Conservation (phyloP, 1,139 yeast genomes). For the Yamadazyma taylorii region DNA sequence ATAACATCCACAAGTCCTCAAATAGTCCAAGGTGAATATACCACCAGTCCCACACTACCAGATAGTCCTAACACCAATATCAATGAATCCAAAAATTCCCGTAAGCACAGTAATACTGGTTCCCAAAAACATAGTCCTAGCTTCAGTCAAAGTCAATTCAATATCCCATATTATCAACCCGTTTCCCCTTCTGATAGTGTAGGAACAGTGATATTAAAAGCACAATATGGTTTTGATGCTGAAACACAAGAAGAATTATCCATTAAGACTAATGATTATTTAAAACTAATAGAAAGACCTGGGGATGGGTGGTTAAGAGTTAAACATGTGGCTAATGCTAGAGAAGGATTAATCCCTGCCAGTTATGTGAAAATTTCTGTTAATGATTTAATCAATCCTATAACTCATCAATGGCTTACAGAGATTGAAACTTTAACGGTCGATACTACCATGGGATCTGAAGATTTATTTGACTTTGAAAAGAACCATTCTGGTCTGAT, state of each 20-base stretch:
- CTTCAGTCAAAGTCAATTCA: background rate
- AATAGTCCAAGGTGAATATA: background rate
- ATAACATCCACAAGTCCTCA: background rate
- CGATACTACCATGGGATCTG: conserved; percentile 7
- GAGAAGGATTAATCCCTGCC: conserved; percentile 44
- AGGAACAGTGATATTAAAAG: background rate
- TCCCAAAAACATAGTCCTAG: background rate
- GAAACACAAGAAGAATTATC: conserved; percentile 36
- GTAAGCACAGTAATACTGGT: no score
- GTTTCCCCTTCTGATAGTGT: background rate
- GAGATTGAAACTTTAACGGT: conserved; percentile 10
- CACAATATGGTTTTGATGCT: conserved; percentile 34
- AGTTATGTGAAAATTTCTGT: conserved; percentile 44
- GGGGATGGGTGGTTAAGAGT: conserved; percentile 48
- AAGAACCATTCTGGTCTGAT: conserved; percentile 1
- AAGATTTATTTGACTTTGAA: conserved; percentile 18
- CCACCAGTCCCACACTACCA: background rate
- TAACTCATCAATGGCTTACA: conserved; percentile 40
- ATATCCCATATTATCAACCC: background rate
- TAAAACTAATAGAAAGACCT: conserved; percentile 39
- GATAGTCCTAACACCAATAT: no score
- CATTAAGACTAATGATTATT: conserved; percentile 35
- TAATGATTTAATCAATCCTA: conserved; percentile 40
- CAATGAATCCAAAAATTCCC: background rate
- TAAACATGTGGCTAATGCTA: conserved; percentile 32